Conservation (phyloP, 768 basidiomycete genomes). For the Tricholoma bakamatsutake region DNA sequence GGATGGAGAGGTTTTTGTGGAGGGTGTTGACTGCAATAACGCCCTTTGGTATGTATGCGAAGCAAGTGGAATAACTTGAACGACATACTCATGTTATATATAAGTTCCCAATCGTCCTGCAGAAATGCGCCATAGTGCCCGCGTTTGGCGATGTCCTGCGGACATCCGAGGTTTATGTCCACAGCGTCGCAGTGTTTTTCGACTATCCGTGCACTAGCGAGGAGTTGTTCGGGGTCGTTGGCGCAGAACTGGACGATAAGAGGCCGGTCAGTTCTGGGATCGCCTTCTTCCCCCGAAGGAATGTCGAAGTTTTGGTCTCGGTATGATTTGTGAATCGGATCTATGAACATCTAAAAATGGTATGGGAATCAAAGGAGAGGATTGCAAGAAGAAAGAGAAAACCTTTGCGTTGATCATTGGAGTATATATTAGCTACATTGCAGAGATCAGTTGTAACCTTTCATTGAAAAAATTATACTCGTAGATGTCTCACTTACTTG, state of each 20-base stretch:
- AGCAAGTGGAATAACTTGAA: neutral
- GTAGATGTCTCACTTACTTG: constrained; percentile 41
- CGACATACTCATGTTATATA: constrained; percentile 67
- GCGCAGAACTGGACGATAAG: constrained; percentile 93
- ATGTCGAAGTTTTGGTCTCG: constrained; percentile 66
- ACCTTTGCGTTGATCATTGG: constrained; percentile 98
- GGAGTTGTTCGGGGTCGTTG: constrained; percentile 75
- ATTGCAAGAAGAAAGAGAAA: neutral
- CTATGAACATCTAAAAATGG: constrained; percentile 53
- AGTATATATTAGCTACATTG: constrained; percentile 76
- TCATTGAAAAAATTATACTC: neutral
- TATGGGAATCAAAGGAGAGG: neutral
- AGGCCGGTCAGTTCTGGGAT: constrained; percentile 64
- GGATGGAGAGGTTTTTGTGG: constrained; percentile 78
- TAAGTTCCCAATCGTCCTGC: constrained; percentile 92
- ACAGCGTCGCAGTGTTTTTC: constrained; percentile 85
- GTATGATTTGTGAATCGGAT: constrained; percentile 45
- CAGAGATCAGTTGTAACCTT: neutral
- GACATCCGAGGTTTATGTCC: constrained; percentile 92
- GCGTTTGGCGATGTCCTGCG: constrained; percentile 88
- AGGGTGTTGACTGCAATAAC: constrained; percentile 67
- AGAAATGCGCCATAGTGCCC: constrained; percentile 89
- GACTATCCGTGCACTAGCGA: constrained; percentile 71
- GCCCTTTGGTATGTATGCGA: neutral
- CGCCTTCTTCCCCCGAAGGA: constrained; percentile 76